Base-by-base conservation (phyloP, 257 asterid species). In the Primulina eburnea region DNA sequence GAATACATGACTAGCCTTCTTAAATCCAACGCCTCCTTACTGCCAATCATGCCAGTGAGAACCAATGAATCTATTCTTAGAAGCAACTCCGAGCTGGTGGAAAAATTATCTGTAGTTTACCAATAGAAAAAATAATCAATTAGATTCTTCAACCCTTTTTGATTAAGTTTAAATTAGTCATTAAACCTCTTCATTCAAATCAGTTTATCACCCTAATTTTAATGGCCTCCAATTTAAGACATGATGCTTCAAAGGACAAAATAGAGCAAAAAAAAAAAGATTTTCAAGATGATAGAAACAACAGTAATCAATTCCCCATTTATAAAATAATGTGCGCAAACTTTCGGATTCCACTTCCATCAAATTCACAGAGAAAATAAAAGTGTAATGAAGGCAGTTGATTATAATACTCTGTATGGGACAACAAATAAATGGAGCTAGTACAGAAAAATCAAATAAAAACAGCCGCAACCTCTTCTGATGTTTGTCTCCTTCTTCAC, bases 11-110 rank as follows among this genome's bases (percentile, higher is more conserved):
- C 78, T 68, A 82, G 79, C 76, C 85, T 84, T 82, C 97, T 87
- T 72, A 88, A 76, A 53, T 79, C 88, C 71, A 77, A 81, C 76
- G 97, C 96, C 84, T 90, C 96, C 12, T 52, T 60, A 79, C 85
- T 77, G 69, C 81, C 84, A 79, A 88, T 77, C 69, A 79, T 63
- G 58, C 92, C 88, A 74, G 79, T 80, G 72, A 90, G 89, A 76
- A 90, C 89, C 89, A 90, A 79, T 17, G 96, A 79, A 77, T 90
- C 95, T 72, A 90, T 82, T 82, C 92, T 84, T 70, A 88, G 92
- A 66, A 88, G 92, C 83, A 90, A 69, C 78, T 81, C 87, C 3
- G 96, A 78, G 76, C 83, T 77, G 78, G 82, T 71, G 38, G 85
- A 69, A 11, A 80, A 70, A 66, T 70, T 85, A 76, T 85, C 95